Evolutionary conservation across 495 filamentous ascomycete genomes (phyloP), one percentile per base, ranked within the genome.

Genomic region (Penicillium diatomitis): DNA sequence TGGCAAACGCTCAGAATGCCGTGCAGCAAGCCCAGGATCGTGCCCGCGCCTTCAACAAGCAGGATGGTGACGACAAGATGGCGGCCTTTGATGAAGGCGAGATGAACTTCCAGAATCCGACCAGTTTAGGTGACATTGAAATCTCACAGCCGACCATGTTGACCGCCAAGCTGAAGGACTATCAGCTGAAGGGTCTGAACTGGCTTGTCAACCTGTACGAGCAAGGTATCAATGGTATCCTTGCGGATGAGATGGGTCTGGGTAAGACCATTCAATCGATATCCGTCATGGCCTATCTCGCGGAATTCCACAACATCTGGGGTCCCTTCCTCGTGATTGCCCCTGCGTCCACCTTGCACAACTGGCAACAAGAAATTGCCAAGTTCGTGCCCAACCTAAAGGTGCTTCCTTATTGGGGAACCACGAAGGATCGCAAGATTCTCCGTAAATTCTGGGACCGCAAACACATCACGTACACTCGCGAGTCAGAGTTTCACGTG

Each of bases 91-190:
- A 77, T 46, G 85, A 95, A 55, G 91, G 89, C 46, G 92, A 99
- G 67, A 86, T 99, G 86, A 97, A 97, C 69, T 99, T 99, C 80
- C 92, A 99, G 71, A 97, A 99, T 63, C 92, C 92, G 4, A 88
- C 90, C 4, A 89, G 90, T 58, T 77, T 99, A 66, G 90, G 89
- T 52, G 88, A 88, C 58, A 88, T 95, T 56, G 87, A 95, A 58
- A 86, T 99, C 52, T 82, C 88, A 46, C 92, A 99, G 64, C 92
- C 92, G 6, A 91, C 88, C 65, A 85, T 99, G 74, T 81, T 99
- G 58, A 88, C 85, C 54, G 88, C 88, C 48, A 85, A 91, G 61
- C 77, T 99, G 53, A 99, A 99, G 61, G 92, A 98, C 62, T 98
- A 98, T 68, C 92, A 98, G 70, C 67, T 98, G 59, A 98, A 98